These are phyloP conservation scores for Ophiognomonia clavigignenti-juglandacearum DNA, from an alignment of 2,329 filamentous ascomycete genomes.

Conservation along the genomic window DNA sequence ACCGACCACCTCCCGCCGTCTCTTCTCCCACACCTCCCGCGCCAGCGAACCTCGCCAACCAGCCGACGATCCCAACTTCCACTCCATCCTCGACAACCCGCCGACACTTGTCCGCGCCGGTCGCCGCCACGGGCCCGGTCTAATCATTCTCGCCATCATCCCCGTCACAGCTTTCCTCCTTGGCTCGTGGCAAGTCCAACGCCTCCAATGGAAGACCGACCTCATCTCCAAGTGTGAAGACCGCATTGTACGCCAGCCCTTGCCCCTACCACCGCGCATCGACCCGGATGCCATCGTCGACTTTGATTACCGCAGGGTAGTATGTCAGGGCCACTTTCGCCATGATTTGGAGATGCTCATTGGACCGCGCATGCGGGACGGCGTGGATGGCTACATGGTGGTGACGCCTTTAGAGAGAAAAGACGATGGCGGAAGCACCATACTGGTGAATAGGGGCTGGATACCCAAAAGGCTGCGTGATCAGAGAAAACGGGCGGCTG, in stretches of 20 bases:
- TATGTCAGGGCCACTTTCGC: conserved; percentile 65
- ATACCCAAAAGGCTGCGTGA: conserved; percentile 70
- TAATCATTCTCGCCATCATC: conserved; percentile 80
- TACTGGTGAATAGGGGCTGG: conserved; percentile 90
- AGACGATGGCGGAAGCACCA: conserved; percentile 54
- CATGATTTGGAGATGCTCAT: conserved; percentile 97
- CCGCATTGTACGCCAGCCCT: conserved; percentile 75
- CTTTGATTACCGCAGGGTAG: conserved; percentile 87
- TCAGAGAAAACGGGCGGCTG: conserved; percentile 58
- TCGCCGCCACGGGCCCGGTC: conserved; percentile 69
- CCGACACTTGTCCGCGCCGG: conserved; percentile 72
- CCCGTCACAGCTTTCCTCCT: conserved; percentile 86
- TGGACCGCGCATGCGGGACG: conserved; percentile 83
- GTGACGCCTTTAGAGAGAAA: conserved; percentile 79
- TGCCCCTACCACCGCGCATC: conserved; percentile 78
- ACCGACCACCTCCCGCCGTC: conserved; percentile 8
- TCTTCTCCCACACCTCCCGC: conserved; percentile 25
- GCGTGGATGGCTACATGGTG: conserved; percentile 85
- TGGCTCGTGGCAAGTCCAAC: conserved; percentile 92
- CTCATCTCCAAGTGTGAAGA: conserved; percentile 90
- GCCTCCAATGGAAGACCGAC: conserved; percentile 89
- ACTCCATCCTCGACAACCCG: conserved; percentile 82
- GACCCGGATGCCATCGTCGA: conserved; percentile 78
- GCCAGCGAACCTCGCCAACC: conserved; percentile 33
- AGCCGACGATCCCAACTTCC: conserved; percentile 73